Evolutionary conservation across 164 flowering plant species (phyloP), one percentile per base, ranked within the genome.

Genomic region (Nymphaea colorata): DNA sequence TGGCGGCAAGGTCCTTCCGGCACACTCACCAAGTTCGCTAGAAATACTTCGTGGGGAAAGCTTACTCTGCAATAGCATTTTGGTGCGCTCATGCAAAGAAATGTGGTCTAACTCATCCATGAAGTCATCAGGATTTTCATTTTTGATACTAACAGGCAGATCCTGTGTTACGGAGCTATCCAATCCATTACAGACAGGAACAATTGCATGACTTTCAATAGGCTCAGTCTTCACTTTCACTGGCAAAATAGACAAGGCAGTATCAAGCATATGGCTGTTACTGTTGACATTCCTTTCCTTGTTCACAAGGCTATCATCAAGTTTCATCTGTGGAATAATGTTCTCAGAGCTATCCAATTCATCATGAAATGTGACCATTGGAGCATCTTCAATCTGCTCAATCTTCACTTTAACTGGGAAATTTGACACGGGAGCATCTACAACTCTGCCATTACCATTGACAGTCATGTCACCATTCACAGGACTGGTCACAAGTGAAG

Each of bases 91-190:
- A 64, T 55, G 72, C 62, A 93, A 75, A 60, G 78, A 64, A 79
- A 90, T 76, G 77, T 90, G 87, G 71, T 93, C 97, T 67, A 87
- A 11, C 61, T 72, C 75, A 76, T 87, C 90, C 62, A 8, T 75
- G 62, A 11, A 65, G 66, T 76, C 80, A 67, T 66, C 72, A 44
- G 62, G 8, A 43, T 42, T 61, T 44, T 66, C 75, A 42, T 10
- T n/a, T 76, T 89, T 86, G 66, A 63, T 72, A 79, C 84, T 84
- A 67, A 82, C 74, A 8, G 65, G 51, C 43, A 62, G 51, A 44
- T 66, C 64, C 4, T 8, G 25, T 45, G 61, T 47, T 42, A 74
- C 62, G 10, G 70, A 67, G 55, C 53, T 62, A 42, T 41, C 72
- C 41, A 41, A 18, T 67, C 25, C 66, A 71, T 62, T 67, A 43